Conservation (phyloP, 2,329 filamentous ascomycete species). For the Epichloe gansuensis region DNA sequence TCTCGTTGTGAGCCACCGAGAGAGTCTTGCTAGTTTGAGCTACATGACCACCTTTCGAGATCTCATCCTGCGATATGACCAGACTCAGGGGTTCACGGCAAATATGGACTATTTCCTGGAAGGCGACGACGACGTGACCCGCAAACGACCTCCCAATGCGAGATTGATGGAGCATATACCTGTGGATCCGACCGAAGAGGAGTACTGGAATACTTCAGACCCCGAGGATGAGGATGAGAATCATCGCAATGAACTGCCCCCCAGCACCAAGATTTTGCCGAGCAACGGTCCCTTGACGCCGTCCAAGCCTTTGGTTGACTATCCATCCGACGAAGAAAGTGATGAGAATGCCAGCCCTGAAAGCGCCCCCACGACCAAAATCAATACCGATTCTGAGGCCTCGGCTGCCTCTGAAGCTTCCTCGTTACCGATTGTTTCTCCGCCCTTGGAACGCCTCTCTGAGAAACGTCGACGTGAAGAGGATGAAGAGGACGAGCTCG, state of each 20-base stretch:
- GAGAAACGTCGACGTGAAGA: conserved; percentile 88
- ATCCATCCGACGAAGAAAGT: conserved; percentile 79
- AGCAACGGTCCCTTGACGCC: conserved; percentile 51
- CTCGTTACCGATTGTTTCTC: conserved; percentile 18
- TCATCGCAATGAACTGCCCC: conserved; percentile 14
- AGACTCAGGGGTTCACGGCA: conserved; percentile 54
- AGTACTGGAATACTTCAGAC: conserved; percentile 86
- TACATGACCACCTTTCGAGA: conserved; percentile 78
- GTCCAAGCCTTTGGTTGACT: conserved; percentile 72
- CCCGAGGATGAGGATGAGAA: conserved; percentile 62
- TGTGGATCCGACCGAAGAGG: conserved; percentile 74
- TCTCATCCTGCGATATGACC: conserved; percentile 65
- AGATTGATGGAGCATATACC: conserved; percentile 60
- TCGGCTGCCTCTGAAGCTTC: conserved; percentile 18
- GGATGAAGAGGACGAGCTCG: conserved; percentile 78
- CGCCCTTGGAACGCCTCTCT: conserved; percentile 65
- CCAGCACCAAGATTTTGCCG: conserved; percentile 20
- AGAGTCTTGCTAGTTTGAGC: conserved; percentile 60
- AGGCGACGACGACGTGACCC: conserved; percentile 45
- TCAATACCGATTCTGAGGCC: conserved; percentile 21
- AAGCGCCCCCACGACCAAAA: conserved; percentile 14
- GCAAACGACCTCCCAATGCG: conserved; percentile 28
- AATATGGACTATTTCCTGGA: conserved; percentile 63
- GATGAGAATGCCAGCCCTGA: conserved; percentile 45
- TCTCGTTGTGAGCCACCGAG: conserved; percentile 71